Base-by-base conservation (phyloP, 371 early-diverging fungal genomes). In the Apophysomyces ossiformis region DNA sequence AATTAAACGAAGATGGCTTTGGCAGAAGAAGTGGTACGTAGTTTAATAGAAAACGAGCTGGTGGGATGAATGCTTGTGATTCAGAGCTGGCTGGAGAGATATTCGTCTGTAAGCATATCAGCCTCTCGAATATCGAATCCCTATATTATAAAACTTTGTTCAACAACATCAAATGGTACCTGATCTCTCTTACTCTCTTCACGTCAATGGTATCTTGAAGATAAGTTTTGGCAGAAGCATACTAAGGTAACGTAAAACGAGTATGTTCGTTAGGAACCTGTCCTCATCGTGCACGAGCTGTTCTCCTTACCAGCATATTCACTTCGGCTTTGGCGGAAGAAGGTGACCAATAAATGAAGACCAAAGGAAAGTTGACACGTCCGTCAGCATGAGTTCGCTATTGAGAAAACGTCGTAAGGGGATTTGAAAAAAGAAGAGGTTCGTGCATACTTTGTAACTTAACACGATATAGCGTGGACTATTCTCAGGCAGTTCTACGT, bases 341-440 rank as follows among this genome's bases (percentile, higher is more conserved):
- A 5, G 92, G 92, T 13, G 86, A 77, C 77, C 89, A 91, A 63
- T 87, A 89, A 13, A 91, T 72, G 46, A 89, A 87, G 1, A 89
- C 73, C 18, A 91, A 66, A 0, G 92, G 92, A 54, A 80, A 91
- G 15, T 88, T 88, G 38, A 74, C 72, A 43, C 90, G 84, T 16
- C 89, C 90, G 64, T 91, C 90, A n/a, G 64, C 59, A 63, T 87
- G 86, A 58, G 72, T 80, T 37, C 84, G 69, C 87, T 83, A 5
- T 56, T 5, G 7, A 9, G 26, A 26, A 26, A 26, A 26, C 26
- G 26, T 58, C 37, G 37, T 4, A 38, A 35, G 8, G 35, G 7
- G 15, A 15, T 13, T 9, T 56, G n/a, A 12, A 37, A 35, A n/a
- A 26, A 26, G 2, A 26, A 2, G 2, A 26, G 26, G 26, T 26